phyloP scores from a whole-genome alignment of 768 basidiomycete genomes.

The Harrya chromipes region DNA sequence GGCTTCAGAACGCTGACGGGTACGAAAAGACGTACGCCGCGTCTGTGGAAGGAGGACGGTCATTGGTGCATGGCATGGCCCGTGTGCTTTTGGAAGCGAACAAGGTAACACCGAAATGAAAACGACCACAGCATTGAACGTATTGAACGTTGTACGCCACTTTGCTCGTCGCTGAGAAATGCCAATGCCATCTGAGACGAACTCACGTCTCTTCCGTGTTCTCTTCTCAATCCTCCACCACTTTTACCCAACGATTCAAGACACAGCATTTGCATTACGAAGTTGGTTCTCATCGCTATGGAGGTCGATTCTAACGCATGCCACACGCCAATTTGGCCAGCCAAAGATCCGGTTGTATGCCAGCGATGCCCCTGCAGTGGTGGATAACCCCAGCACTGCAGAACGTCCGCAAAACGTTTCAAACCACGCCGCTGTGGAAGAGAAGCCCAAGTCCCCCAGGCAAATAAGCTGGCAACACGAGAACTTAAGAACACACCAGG shows the following conservation, averaged over 20 bases:
- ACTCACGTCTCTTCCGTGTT: neutral
- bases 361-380: neutral
- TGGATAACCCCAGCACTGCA: no score
- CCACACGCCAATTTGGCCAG: neutral
- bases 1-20: no score
- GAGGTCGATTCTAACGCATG: neutral
- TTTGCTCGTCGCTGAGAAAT: neutral
- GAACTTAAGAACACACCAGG: neutral
- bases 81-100: no score
- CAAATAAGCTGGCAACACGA: neutral
- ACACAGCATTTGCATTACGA: constrained; percentile 1
- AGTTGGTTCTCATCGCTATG: neutral
- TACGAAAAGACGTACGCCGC: no score
- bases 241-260: neutral
- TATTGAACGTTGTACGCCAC: no score
- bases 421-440: neutral
- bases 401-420: neutral
- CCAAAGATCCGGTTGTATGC: neutral
- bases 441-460: neutral
- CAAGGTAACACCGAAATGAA: no score
- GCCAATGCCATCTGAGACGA: neutral
- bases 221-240: constrained; percentile 1
- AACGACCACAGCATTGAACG: no score
- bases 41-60: no score
- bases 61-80: no score